phyloP scores from a whole-genome alignment of 306 rosid genomes.

The Medicago lupulina region DNA sequence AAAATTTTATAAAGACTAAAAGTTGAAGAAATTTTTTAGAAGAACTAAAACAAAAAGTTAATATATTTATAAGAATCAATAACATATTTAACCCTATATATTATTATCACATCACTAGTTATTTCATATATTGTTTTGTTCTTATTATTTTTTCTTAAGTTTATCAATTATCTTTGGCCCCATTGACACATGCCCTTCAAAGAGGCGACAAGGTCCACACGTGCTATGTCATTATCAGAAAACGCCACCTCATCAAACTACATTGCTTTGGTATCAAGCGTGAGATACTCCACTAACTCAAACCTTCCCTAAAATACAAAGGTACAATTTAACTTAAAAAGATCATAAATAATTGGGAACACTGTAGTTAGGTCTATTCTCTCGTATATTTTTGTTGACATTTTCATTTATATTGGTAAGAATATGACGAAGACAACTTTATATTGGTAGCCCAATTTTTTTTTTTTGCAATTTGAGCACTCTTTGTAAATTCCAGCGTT shows the following conservation, averaged over 20 bases:
- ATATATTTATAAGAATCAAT: too few species aligned
- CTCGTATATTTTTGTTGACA: conserved; percentile 23
- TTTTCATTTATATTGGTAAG: conserved; percentile 4
- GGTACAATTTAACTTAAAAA: background rate
- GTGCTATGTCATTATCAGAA: conserved; percentile 59
- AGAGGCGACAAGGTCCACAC: conserved; percentile 50
- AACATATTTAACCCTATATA: too few species aligned
- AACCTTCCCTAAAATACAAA: background rate
- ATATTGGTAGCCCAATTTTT: background rate
- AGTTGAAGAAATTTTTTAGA: too few species aligned
- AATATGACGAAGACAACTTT: background rate
- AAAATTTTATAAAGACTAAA: too few species aligned
- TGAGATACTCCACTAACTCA: conserved; percentile 47
- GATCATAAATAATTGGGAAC: background rate
- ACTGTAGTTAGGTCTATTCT: conserved; percentile 3
- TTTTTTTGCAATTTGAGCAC: conserved; percentile 10
- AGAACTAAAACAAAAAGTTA: too few species aligned
- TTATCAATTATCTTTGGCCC: background rate
- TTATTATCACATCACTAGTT: too few species aligned
- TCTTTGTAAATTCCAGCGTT: background rate
- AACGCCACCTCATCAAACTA: conserved; percentile 60
- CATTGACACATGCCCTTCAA: conserved; percentile 41
- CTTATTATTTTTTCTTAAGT: too few species aligned
- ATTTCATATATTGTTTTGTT: too few species aligned
- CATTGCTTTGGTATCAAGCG: conserved; percentile 64